Base-by-base conservation (phyloP, 768 basidiomycete genomes). In the Termitomyces sp. region DNA sequence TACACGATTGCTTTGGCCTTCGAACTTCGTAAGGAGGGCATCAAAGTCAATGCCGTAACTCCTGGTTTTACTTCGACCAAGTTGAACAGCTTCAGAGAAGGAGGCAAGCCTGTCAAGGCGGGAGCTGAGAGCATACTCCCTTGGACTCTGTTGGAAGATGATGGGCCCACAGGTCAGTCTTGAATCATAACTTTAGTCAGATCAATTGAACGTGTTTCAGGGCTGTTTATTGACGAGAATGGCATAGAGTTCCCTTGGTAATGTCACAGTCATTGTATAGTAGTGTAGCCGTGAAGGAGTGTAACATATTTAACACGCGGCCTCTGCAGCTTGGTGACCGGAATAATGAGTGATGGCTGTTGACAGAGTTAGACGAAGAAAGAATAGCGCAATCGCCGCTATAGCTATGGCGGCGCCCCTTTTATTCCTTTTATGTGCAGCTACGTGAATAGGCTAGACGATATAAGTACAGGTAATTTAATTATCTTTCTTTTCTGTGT, bases 1-100 rank as follows among this genome's bases (percentile, higher is more conserved):
- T 81, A 89, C 52, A 73, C 78, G 0, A 84, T 82, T 58, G 81
- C 81, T 1, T 73, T 89, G n/a, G 84, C 87, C 1, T 78, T 82
- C 16, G 86, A 88, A 68, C 78, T 88, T 73, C 78, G 76, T 3
- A 63, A 69, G 20, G 73, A 77, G 57, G 69, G 69, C 22, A 84
- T 89, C 62, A 81, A 81, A 58, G 82, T 86, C 46, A 89, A 89
- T 66, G 74, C 78, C 1, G 71, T 87, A 4, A 84, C 84, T 0
- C 88, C 88, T 16, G 88, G 88, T 0, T 87, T 71, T 58, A 80
- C 76, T 1, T 70, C 75, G 30, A 76, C 77, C 47, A 77, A 77
- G 61, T 54, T 79, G 65, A 81, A 78, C 62, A 64, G 56, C 51
- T 76, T 72, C 59, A 50, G 67, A 4, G 57, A 68, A 5, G 77